Evolutionary conservation across 2,329 filamentous ascomycete genomes (phyloP).

Genomic region (Penicillium sp.): DNA sequence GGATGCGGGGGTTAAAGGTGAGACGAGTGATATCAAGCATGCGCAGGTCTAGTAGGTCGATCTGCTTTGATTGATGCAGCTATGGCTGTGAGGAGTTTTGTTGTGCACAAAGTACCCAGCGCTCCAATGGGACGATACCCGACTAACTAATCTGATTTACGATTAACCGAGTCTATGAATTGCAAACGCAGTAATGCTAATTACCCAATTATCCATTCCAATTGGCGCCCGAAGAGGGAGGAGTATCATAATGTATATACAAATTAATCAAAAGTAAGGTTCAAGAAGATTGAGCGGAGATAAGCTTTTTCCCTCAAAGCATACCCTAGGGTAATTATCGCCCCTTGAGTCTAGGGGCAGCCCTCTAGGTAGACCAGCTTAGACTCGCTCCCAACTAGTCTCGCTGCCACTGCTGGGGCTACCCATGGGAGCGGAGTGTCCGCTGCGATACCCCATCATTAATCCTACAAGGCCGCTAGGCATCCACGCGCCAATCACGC

Average conservation of each 20-base stretch:
- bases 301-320: background rate
- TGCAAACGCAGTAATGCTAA: constrained; percentile 10
- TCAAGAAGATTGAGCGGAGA: constrained; percentile 5
- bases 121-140: background rate
- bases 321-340: no score
- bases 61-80: background rate
- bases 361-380: background rate
- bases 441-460: constrained; percentile 80
- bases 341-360: background rate
- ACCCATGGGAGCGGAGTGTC: constrained; percentile 23
- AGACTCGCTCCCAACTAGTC: constrained; percentile 41
- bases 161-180: constrained; percentile 1
- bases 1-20: background rate
- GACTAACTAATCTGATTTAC: background rate
- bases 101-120: no score
- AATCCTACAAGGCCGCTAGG: constrained; percentile 80
- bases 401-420: constrained; percentile 40
- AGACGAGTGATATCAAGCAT: constrained; percentile 13
- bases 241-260: constrained; percentile 21
- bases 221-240: constrained; percentile 17
- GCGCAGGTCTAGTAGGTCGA: background rate
- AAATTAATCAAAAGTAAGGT: constrained; percentile 7
- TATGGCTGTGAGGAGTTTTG: background rate
- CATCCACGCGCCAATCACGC: constrained; percentile 79
- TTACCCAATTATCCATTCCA: background rate